These are phyloP conservation scores for Penicillium soppii DNA, from an alignment of 495 filamentous ascomycete species.

Conservation along the genomic window DNA sequence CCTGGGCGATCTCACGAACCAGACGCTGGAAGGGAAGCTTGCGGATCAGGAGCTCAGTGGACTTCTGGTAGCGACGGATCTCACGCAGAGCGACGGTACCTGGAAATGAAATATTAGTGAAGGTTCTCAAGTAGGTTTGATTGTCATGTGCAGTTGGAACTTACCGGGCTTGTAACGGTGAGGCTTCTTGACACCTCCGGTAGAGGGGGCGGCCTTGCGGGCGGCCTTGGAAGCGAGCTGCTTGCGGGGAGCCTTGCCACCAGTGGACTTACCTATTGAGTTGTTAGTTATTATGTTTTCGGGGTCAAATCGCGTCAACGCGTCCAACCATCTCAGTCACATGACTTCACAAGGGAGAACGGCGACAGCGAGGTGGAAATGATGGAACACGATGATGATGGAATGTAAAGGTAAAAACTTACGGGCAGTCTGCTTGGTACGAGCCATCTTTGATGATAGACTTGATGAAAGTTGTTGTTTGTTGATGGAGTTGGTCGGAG, in stretches of 20 bases:
- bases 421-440: slow-evolving; percentile 99
- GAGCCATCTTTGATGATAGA: slow-evolving; percentile 76
- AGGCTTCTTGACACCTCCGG: slow-evolving; percentile 99
- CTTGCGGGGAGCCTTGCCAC: slow-evolving; percentile 99
- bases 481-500: slow-evolving; percentile 30
- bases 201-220: slow-evolving; percentile 73
- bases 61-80: slow-evolving; percentile 99
- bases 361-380: slow-evolving; percentile 16
- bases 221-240: slow-evolving; percentile 88
- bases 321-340: slow-evolving; percentile 5
- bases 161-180: slow-evolving; percentile 99
- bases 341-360: neutral
- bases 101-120: slow-evolving; percentile 37
- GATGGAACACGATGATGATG: slow-evolving; percentile 10
- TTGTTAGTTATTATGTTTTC: slow-evolving; percentile 36
- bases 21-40: slow-evolving; percentile 99
- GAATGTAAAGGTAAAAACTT: slow-evolving; percentile 43
- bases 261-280: slow-evolving; percentile 81
- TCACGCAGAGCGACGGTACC: slow-evolving; percentile 99
- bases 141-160: slow-evolving; percentile 20
- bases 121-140: neutral
- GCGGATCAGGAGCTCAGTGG: slow-evolving; percentile 99
- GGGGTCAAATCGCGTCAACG: slow-evolving; percentile 16
- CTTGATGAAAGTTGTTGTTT: slow-evolving; percentile 42
- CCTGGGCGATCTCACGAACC: slow-evolving; percentile 99